Evolutionary conservation across 106 monocot genomes (phyloP), one percentile per base, ranked within the genome.

Genomic region (Apostasia ramifera): DNA sequence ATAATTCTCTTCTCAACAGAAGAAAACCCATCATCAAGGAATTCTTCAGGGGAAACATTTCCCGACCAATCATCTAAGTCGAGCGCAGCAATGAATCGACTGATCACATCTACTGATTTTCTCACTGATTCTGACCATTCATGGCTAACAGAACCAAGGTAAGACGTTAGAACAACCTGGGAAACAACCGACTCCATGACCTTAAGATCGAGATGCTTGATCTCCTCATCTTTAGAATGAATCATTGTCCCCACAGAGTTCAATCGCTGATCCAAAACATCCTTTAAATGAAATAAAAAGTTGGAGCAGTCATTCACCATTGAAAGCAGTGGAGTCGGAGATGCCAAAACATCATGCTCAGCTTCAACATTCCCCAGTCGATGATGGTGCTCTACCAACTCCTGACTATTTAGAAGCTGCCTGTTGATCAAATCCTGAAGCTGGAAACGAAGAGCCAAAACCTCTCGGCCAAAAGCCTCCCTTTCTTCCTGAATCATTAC

Each of bases 271-370:
- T 70, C 78, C 4, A 78, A 6, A 51, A 72, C 59, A 55, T 43
- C 55, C 60, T 73, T 77, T 69, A 92, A 74, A 66, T 80, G 77
- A 74, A 70, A 73, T 37, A 82, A 49, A 57, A 75, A 71, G 46
- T 77, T 79, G 67, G 85, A 81, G 71, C 97, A 97, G 65, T 85
- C 92, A 37, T 47, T 74, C 70, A 97, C 62, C 80, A 92, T 77
- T 1, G 66, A 60, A 68, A 87, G 87, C 72, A 97, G 71, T 8
- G 81, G 76, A 39, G 77, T 75, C 0, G 76, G 74, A 43, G 81
- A 79, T 8, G 71, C 38, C 37, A 70, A 12, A 39, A 47, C 55
- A 52, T 44, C 59, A 11, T 59, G 64, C 46, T 77, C 88, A 9
- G 47, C 72, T 70, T 58, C 78, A 6, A 40, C 53, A 3, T 49